Percentiles rank a stretch among this genome's conserved stretches.
Evolutionary conservation across 495 filamentous ascomycete genomes (phyloP).

Genomic region (Filosporella fistucella): DNA sequence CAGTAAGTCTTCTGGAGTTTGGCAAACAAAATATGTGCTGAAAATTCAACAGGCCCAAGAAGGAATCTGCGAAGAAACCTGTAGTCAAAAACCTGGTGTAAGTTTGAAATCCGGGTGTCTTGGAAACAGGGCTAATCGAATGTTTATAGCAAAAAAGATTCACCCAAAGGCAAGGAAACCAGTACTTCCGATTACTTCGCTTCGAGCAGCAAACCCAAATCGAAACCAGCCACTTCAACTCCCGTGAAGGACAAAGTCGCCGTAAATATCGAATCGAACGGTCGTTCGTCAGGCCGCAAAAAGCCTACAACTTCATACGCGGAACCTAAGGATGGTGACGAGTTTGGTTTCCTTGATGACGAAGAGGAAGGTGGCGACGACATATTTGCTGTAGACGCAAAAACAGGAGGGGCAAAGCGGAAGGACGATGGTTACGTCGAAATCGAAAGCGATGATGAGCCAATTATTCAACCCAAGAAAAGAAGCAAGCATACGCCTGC

Average conservation of each 20-base stretch:
- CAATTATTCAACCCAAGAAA: conserved; percentile 43
- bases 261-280: conserved; percentile 25
- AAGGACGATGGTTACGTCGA: conserved; percentile 68
- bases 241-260: conserved; percentile 23
- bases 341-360: conserved; percentile 48
- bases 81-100: conserved; percentile 35
- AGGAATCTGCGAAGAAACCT: conserved; percentile 39
- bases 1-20: conserved; percentile 6
- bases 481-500: conserved; percentile 36
- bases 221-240: conserved; percentile 24
- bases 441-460: conserved; percentile 54
- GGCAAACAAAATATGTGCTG: neutral
- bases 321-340: conserved; percentile 32
- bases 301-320: conserved; percentile 29
- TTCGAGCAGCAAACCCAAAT: conserved; percentile 37
- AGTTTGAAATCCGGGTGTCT: neutral
- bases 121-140: neutral
- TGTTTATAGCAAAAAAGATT: conserved; percentile 30
- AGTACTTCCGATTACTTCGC: conserved; percentile 59
- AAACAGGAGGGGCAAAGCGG: conserved; percentile 41
- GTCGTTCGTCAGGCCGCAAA: conserved; percentile 23
- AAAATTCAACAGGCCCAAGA: conserved; percentile 16
- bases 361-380: conserved; percentile 67
- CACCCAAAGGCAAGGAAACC: conserved; percentile 46
- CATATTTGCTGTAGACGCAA: conserved; percentile 65